Base-by-base conservation (phyloP, 1,139 yeast species). In the Suhomyces guaymorum region DNA sequence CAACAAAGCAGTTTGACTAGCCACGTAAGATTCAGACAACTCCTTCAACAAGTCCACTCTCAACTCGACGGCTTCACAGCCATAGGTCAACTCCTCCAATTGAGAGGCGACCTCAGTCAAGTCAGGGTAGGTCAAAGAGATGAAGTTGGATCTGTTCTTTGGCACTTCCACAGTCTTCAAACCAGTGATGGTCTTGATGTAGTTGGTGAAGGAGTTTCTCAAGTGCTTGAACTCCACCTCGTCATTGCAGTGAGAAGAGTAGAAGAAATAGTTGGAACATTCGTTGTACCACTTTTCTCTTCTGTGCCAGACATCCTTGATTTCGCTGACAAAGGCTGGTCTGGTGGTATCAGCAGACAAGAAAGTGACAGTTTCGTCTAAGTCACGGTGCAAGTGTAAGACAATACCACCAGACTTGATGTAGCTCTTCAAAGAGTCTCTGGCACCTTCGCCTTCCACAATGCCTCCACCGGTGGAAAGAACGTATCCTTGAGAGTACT, bases 381-480 rank as follows among this genome's bases (percentile, higher is more conserved):
- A 75, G 51, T 87, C 87, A 50, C 99, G 82, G 58, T 90, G 97
- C 43, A 92, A 73, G 52, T 92, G 97, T 40, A 92, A 68, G 7
- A 92, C 97, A 46, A 86, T 75, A 5, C 90, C 86, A 15, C 88
- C 89, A 11, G 66, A 57, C 28, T 61, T 54, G 26, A 68, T 61
- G 57, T 80, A 84, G 8, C 66, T 54, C 51, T 80, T 72, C 55
- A 92, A 68, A 8, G 76, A 46, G 5, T 67, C 67, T 50, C 97
- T 77, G 7, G 94, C 80, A n/a, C 58, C 73, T 9, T 73, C 73
- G 20, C 76, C 75, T 61, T 92, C 98, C 22, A 92, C 96, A 44
- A 94, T 73, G 6, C 99, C 99, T 26, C 99, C 99, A 22, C 99
- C 99, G 37, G 97, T 87, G 1, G 98, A 87, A 35, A 89, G 73